These are phyloP conservation scores for Acacia crassicarpa DNA, from an alignment of 306 rosid species.

Conservation along the genomic window DNA sequence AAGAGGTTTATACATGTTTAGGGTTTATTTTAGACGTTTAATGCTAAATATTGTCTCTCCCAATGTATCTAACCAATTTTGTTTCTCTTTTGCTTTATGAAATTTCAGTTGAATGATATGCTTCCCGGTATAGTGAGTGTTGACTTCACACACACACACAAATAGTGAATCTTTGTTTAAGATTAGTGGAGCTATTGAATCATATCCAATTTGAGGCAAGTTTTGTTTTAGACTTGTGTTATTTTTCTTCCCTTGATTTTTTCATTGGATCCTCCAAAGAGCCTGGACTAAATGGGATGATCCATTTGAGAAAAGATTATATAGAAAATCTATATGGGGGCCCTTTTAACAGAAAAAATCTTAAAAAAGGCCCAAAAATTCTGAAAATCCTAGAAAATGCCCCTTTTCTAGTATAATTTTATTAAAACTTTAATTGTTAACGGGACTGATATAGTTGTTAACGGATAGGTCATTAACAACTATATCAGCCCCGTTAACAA, in stretches of 20 bases:
- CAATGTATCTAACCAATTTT: background rate
- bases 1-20: background rate
- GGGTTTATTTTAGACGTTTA: background rate
- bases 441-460: too few species aligned
- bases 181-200: background rate
- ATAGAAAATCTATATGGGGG: too few species aligned
- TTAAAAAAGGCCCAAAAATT: too few species aligned
- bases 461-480: too few species aligned
- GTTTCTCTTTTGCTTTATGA: background rate
- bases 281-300: too few species aligned
- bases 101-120: background rate
- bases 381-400: too few species aligned
- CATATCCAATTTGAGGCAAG: background rate
- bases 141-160: background rate
- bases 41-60: background rate
- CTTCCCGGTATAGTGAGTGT: background rate
- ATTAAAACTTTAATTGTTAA: too few species aligned
- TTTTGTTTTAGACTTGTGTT: background rate
- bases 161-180: background rate
- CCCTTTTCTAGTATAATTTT: too few species aligned
- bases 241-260: background rate
- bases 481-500: too few species aligned
- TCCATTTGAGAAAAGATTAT: too few species aligned
- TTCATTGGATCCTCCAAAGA: background rate
- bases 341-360: too few species aligned